Evolutionary conservation across 805 yeast genomes (phyloP).

Genomic region (Starmera amethionina): DNA sequence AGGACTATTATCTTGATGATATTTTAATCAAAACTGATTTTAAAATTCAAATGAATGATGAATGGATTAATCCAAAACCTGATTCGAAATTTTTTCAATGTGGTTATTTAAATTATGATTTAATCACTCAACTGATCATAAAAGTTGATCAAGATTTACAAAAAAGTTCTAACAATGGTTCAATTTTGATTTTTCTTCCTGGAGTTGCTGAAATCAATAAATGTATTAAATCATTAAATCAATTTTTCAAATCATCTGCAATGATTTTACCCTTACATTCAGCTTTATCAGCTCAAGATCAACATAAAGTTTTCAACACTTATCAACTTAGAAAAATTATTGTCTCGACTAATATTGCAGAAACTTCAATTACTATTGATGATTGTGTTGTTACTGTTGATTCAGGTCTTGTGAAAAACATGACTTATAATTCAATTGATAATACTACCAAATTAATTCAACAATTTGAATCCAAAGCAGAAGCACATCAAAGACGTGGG

Average conservation of each 20-base stretch:
- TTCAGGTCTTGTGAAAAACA: slow-evolving; percentile 74
- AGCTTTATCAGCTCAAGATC: slow-evolving; percentile 75
- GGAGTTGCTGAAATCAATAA: slow-evolving; percentile 83
- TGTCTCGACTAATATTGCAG: slow-evolving; percentile 90
- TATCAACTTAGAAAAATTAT: slow-evolving; percentile 66
- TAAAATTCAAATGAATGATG: slow-evolving; percentile 33
- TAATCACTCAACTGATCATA: slow-evolving; percentile 48
- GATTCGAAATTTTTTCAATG: slow-evolving; percentile 54
- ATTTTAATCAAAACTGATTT: slow-evolving; percentile 51
- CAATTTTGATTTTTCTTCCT: slow-evolving; percentile 78
- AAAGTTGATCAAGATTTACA: slow-evolving; percentile 41
- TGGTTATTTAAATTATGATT: slow-evolving; percentile 68
- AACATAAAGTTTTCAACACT: slow-evolving; percentile 56
- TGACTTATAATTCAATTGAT: slow-evolving; percentile 56
- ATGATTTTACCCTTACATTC: slow-evolving; percentile 77
- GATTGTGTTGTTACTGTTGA: slow-evolving; percentile 92
- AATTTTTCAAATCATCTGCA: slow-evolving; percentile 15
- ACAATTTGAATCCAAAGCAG: slow-evolving; percentile 84
- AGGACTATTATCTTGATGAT: slow-evolving; percentile 64
- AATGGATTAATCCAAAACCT: slow-evolving; percentile 43
- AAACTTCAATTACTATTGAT: slow-evolving; percentile 92
- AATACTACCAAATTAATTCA: slow-evolving; percentile 69
- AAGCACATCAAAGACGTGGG: slow-evolving; percentile 85
- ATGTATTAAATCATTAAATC: slow-evolving; percentile 36
- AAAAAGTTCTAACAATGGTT: slow-evolving; percentile 41